phyloP scores from a whole-genome alignment of 192 early-diverging fungal genomes.

The Entomortierella parvispora region DNA sequence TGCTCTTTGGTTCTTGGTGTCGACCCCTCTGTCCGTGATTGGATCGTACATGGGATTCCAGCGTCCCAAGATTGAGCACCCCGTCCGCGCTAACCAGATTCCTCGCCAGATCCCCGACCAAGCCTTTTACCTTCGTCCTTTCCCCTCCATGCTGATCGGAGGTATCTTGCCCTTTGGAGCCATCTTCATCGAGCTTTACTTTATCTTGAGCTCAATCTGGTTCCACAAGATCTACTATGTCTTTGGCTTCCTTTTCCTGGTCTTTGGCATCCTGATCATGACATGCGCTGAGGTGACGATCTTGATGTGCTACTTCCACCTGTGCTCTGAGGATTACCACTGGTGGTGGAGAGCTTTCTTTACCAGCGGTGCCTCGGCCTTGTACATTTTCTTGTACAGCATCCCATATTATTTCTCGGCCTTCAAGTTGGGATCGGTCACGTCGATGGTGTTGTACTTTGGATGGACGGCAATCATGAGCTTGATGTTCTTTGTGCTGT shows the following conservation, averaged over 20 bases:
- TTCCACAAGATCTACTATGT: constrained; percentile 93
- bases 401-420: constrained; percentile 86
- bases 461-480: constrained; percentile 86
- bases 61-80: constrained; percentile 73
- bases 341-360: constrained; percentile 94
- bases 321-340: constrained; percentile 85
- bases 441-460: constrained; percentile 89
- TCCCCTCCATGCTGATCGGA: constrained; percentile 78
- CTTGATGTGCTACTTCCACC: constrained; percentile 88
- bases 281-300: constrained; percentile 93
- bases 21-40: constrained; percentile 84
- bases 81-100: constrained; percentile 92
- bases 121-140: constrained; percentile 78
- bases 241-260: constrained; percentile 92
- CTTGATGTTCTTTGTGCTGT: constrained; percentile 78
- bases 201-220: constrained; percentile 95
- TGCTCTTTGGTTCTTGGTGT: constrained; percentile 82
- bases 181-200: constrained; percentile 97
- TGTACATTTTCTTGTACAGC: constrained; percentile 91
- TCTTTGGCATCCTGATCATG: constrained; percentile 85
- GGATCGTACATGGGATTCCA: constrained; percentile 81
- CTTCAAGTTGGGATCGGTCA: constrained; percentile 80
- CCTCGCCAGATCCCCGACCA: constrained; percentile 94
- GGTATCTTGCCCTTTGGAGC: constrained; percentile 93
- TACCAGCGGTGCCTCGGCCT: constrained; percentile 85